These are phyloP conservation scores for Lipomyces yamanashiensis DNA, from an alignment of 805 yeast species.

Conservation along the genomic window DNA sequence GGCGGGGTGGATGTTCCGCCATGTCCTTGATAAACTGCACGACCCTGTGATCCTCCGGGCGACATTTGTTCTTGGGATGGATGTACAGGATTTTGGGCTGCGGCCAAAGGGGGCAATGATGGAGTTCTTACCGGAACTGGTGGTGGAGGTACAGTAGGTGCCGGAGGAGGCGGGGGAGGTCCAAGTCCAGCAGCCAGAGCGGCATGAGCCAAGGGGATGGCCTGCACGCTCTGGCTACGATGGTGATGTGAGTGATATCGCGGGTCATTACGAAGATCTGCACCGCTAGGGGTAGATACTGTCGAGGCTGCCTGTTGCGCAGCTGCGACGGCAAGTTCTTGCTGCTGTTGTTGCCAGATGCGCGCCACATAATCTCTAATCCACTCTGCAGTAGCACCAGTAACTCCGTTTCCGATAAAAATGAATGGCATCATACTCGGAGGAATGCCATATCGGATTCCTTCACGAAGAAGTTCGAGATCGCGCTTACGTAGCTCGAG, in stretches of 20 bases:
- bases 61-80: conserved; percentile 24
- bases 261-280: conserved; percentile 6
- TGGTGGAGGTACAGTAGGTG: conserved; percentile 10
- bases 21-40: conserved; percentile 2
- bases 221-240: conserved; percentile 26
- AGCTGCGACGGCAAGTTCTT: conserved; percentile 12
- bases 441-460: conserved; percentile 64
- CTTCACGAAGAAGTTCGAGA: conserved; percentile 60
- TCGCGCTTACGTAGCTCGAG: conserved; percentile 62
- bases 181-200: conserved; percentile 6
- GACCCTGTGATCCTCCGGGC: conserved; percentile 16
- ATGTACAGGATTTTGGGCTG: neutral
- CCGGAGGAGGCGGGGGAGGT: conserved; percentile 23
- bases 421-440: conserved; percentile 61
- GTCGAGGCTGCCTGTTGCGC: conserved; percentile 6
- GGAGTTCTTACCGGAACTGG: conserved; percentile 13
- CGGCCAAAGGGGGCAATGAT: conserved; percentile 16
- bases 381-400: conserved; percentile 36
- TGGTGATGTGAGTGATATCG: conserved; percentile 24
- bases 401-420: conserved; percentile 48
- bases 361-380: conserved; percentile 34
- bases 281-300: conserved; percentile 10
- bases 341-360: conserved; percentile 35
- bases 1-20: conserved; percentile 23
- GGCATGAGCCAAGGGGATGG: conserved; percentile 15